phyloP scores from a whole-genome alignment of 2,329 filamentous ascomycete genomes.

The Colletotrichum acutatum region DNA sequence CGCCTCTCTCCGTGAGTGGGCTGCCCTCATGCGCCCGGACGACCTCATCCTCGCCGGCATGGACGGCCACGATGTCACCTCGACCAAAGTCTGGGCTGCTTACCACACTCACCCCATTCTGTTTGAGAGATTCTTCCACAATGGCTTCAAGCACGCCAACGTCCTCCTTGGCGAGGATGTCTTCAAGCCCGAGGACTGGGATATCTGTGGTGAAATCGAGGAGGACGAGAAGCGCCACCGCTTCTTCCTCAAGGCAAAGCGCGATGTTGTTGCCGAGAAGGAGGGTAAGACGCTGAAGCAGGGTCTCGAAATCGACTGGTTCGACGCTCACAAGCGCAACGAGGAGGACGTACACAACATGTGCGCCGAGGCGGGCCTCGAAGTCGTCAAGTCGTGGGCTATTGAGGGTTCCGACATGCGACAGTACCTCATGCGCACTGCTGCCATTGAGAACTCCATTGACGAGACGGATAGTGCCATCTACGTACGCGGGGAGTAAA shows the following conservation, averaged over 20 bases:
- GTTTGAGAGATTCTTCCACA: conserved; percentile 50
- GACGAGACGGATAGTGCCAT: conserved; percentile 52
- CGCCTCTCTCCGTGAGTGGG: conserved; percentile 49
- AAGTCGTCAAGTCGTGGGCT: conserved; percentile 49
- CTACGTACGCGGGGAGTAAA: conserved; percentile 4
- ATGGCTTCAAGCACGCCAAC: conserved; percentile 53
- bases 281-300: conserved; percentile 41
- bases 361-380: conserved; percentile 52
- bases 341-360: conserved; percentile 50
- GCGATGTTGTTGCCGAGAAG: conserved; percentile 42
- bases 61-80: conserved; percentile 51
- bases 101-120: conserved; percentile 52
- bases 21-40: conserved; percentile 44
- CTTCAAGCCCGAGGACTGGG: conserved; percentile 52
- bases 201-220: conserved; percentile 49
- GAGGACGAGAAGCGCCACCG: conserved; percentile 49
- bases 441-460: conserved; percentile 40
- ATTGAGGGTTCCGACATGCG: conserved; percentile 52
- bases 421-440: conserved; percentile 46
- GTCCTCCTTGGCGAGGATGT: conserved; percentile 45
- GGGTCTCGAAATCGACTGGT: conserved; percentile 54
- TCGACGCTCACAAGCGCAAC: conserved; percentile 55
- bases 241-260: conserved; percentile 51
- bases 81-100: conserved; percentile 52
- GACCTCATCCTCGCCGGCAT: conserved; percentile 53